phyloP scores from a whole-genome alignment of 2,329 filamentous ascomycete species.

The Passalora sequoiae region DNA sequence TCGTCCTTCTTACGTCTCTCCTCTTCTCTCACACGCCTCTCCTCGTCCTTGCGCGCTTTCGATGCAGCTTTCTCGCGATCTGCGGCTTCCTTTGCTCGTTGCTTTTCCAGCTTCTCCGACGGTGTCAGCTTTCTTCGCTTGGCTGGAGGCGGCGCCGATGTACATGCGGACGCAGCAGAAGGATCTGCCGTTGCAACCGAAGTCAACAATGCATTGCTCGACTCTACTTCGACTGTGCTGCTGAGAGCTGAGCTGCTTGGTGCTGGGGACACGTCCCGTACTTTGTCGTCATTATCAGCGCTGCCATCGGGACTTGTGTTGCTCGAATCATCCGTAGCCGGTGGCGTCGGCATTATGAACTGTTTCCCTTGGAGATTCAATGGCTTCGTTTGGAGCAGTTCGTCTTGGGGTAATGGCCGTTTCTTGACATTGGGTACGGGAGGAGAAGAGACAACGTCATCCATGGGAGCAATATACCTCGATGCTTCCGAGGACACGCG shows the following conservation, averaged over 20 bases:
- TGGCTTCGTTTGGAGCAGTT: slow-evolving; percentile 24
- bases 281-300: slow-evolving; percentile 12
- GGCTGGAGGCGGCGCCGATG: slow-evolving; percentile 28
- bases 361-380: slow-evolving; percentile 33
- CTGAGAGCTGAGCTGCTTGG: slow-evolving; percentile 32
- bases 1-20: slow-evolving; percentile 40
- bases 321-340: slow-evolving; percentile 31
- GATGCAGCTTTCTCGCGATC: slow-evolving; percentile 34
- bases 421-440: slow-evolving; percentile 25
- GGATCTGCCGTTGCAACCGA: slow-evolving; percentile 9
- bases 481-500: background rate
- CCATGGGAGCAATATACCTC: slow-evolving; percentile 21
- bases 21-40: slow-evolving; percentile 38
- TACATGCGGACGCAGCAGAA: slow-evolving; percentile 7
- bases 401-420: slow-evolving; percentile 24
- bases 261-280: slow-evolving; percentile 30
- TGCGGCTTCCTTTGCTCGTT: slow-evolving; percentile 23
- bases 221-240: slow-evolving; percentile 27
- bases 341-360: slow-evolving; percentile 34
- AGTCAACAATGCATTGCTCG: slow-evolving; percentile 11
- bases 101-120: slow-evolving; percentile 38
- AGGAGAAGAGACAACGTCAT: slow-evolving; percentile 30
- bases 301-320: slow-evolving; percentile 25
- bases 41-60: slow-evolving; percentile 38
- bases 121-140: slow-evolving; percentile 42